These are phyloP conservation scores for Colletotrichum sp. DNA, from an alignment of 2,329 filamentous ascomycete species.

Conservation along the genomic window DNA sequence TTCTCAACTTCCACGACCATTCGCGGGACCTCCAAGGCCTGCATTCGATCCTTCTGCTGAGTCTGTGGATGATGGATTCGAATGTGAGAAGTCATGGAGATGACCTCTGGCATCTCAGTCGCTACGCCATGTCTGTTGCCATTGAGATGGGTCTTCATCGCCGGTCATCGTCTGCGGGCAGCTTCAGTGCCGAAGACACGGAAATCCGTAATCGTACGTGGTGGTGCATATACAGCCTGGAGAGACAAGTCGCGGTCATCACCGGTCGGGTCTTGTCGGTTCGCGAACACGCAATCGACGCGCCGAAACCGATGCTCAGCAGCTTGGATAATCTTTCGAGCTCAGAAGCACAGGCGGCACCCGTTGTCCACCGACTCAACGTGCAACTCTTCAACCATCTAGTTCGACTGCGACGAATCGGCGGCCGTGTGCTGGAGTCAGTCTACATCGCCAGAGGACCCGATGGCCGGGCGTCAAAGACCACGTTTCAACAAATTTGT, in stretches of 20 bases:
- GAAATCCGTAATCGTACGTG: constrained; percentile 27
- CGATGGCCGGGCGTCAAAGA: constrained; percentile 23
- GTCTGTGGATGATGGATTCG: constrained; percentile 30
- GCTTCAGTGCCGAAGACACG: constrained; percentile 23
- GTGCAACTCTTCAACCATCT: constrained; percentile 18
- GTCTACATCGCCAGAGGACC: constrained; percentile 27
- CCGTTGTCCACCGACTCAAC: constrained; percentile 18
- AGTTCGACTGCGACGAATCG: constrained; percentile 23
- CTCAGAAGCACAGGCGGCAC: constrained; percentile 11
- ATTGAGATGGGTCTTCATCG: constrained; percentile 28
- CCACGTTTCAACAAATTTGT: constrained; percentile 27
- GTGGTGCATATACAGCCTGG: constrained; percentile 28
- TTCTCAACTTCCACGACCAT: constrained; percentile 23
- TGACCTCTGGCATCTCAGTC: constrained; percentile 30
- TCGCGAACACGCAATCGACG: constrained; percentile 28
- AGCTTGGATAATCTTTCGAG: constrained; percentile 20
- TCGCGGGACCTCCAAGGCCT: constrained; percentile 24
- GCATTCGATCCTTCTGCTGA: constrained; percentile 25
- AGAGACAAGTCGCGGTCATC: constrained; percentile 26
- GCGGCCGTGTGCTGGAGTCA: constrained; percentile 28
- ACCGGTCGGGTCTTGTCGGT: constrained; percentile 28
- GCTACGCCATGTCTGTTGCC: constrained; percentile 30
- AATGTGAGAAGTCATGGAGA: constrained; percentile 17
- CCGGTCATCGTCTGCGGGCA: constrained; percentile 22
- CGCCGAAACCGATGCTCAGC: constrained; percentile 13